phyloP scores from a whole-genome alignment of 352 stramenopile genomes.

The Pythium myriotylum region DNA sequence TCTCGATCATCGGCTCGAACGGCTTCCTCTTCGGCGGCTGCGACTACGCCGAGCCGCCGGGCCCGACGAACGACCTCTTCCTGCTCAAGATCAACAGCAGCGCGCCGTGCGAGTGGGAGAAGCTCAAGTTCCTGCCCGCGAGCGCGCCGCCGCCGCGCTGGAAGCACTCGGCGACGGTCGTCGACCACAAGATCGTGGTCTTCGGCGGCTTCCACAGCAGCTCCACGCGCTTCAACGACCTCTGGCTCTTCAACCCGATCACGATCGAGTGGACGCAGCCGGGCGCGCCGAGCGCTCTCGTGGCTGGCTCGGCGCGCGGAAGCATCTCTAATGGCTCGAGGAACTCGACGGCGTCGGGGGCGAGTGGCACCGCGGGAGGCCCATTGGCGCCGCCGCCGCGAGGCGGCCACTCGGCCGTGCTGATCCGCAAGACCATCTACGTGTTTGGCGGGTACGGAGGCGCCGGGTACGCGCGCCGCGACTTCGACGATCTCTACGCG shows the following conservation, averaged over 20 bases:
- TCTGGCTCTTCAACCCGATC: conserved; percentile 96
- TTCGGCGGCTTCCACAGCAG: conserved; percentile 95
- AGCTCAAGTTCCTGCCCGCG: conserved; percentile 42
- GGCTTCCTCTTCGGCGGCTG: conserved; percentile 94
- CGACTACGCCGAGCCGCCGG: conserved; percentile 85
- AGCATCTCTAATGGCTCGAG: conserved; percentile 18
- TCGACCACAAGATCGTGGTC: conserved; percentile 90
- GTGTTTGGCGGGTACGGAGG: conserved; percentile 97
- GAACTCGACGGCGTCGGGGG: background rate
- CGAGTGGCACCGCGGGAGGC: background rate
- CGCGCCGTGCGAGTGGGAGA: conserved; percentile 73
- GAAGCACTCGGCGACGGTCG: conserved; percentile 91
- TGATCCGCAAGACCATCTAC: conserved; percentile 85
- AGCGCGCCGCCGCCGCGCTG: conserved; percentile 61
- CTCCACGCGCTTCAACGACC: conserved; percentile 91
- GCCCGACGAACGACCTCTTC: conserved; percentile 93
- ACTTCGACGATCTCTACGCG: conserved; percentile 94
- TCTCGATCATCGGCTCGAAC: conserved; percentile 89
- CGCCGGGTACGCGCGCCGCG: conserved; percentile 86
- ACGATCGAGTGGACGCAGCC: conserved; percentile 91
- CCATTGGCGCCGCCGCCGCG: conserved; percentile 61
- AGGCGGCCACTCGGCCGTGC: conserved; percentile 88
- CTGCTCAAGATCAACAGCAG: conserved; percentile 89
- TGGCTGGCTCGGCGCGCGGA: conserved; percentile 46
- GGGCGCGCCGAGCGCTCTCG: background rate